These are phyloP conservation scores for Kluyveromyces sp. DNA, from an alignment of 1,139 yeast species.

Conservation along the genomic window DNA sequence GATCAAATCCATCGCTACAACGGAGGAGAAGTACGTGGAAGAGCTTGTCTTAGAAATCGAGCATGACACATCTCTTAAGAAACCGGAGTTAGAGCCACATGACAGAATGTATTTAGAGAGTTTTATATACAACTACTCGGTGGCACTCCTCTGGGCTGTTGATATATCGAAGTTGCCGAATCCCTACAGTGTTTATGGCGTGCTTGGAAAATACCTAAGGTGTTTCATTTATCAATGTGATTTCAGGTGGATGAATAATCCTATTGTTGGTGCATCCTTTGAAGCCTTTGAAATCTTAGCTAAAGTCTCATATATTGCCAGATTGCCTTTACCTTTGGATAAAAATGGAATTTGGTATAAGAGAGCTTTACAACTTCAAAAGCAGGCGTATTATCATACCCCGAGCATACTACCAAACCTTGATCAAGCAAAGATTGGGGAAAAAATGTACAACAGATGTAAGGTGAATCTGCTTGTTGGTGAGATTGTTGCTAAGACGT, in stretches of 20 bases:
- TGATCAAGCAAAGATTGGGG: constrained; percentile 1
- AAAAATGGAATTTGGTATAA: constrained; percentile 10
- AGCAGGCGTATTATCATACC: constrained; percentile 12
- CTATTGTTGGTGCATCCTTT: constrained; percentile 32
- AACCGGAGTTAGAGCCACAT: constrained; percentile 11
- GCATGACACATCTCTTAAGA: background rate
- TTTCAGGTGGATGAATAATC: constrained; percentile 33
- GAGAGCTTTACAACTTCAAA: constrained; percentile 9
- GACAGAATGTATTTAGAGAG: constrained; percentile 35
- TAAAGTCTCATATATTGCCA: constrained; percentile 35
- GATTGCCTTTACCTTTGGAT: constrained; percentile 22
- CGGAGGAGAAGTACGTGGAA: constrained; percentile 1
- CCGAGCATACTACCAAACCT: constrained; percentile 9
- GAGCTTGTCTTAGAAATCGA: constrained; percentile 2
- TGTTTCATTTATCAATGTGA: constrained; percentile 30
- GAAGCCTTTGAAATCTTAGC: constrained; percentile 35
- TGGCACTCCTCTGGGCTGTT: constrained; percentile 25
- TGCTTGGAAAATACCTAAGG: constrained; percentile 27
- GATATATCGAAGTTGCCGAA: constrained; percentile 30
- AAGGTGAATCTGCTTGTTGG: constrained; percentile 11
- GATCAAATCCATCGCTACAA: background rate
- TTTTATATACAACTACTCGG: constrained; percentile 34
- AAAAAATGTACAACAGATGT: constrained; percentile 7
- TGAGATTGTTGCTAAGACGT: constrained; percentile 11
- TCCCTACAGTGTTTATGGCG: constrained; percentile 33